Conservation (phyloP, 192 early-diverging fungal genomes). For the Coemansia sp. region DNA sequence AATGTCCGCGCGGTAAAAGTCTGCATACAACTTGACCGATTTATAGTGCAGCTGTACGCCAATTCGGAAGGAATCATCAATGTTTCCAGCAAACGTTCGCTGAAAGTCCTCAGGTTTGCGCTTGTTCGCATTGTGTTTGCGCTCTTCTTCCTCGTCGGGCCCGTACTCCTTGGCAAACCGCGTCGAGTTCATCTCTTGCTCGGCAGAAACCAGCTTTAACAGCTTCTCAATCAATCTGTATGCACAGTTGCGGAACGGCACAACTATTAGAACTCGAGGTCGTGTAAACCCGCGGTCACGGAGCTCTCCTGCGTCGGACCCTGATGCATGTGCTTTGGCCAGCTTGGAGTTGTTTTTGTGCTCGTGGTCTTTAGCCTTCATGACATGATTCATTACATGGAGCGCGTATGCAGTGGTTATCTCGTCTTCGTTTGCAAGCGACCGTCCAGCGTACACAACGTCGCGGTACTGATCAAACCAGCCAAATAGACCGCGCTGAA, state of each 20-base stretch:
- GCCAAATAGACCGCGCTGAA: slow-evolving; percentile 63
- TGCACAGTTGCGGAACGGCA: slow-evolving; percentile 84
- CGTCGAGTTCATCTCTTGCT: slow-evolving; percentile 80
- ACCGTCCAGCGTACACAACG: slow-evolving; percentile 67
- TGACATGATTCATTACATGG: slow-evolving; percentile 90
- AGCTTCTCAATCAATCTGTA: slow-evolving; percentile 77
- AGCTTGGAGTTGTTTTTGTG: slow-evolving; percentile 77
- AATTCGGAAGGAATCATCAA: slow-evolving; percentile 92
- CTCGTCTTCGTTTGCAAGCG: slow-evolving; percentile 62
- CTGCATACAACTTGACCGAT: slow-evolving; percentile 80
- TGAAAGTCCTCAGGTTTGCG: slow-evolving; percentile 79
- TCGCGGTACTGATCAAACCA: slow-evolving; percentile 77
- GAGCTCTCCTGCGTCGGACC: slow-evolving; percentile 67
- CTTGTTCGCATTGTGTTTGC: slow-evolving; percentile 12
- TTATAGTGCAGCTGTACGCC: slow-evolving; percentile 85
- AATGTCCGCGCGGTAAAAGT: slow-evolving; percentile 89
- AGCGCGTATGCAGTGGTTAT: slow-evolving; percentile 72
- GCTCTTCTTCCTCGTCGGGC: slow-evolving; percentile 61
- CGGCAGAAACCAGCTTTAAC: slow-evolving; percentile 72
- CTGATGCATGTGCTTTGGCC: slow-evolving; percentile 59
- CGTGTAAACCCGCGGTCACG: slow-evolving; percentile 96
- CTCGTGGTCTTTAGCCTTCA: slow-evolving; percentile 67
- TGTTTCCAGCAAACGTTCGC: slow-evolving; percentile 87
- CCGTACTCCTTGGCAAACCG: slow-evolving; percentile 80
- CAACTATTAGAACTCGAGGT: slow-evolving; percentile 84